Percentiles rank a stretch among this genome's conserved stretches.
phyloP scores from a whole-genome alignment of 208 protist genomes.

The Acanthamoeba castellanii region DNA sequence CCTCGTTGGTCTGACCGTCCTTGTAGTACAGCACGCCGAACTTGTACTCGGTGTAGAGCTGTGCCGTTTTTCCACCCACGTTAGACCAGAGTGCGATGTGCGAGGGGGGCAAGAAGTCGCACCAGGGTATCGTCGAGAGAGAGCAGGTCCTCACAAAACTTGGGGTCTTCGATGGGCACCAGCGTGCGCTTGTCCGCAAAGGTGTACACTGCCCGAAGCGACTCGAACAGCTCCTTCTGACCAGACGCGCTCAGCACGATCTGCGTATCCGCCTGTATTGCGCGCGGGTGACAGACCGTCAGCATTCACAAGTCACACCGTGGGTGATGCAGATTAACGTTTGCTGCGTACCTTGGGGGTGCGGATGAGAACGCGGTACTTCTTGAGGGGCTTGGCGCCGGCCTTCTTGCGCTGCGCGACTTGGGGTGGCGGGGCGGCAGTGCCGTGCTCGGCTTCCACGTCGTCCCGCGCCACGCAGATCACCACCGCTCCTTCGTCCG shows the following conservation, averaged over 20 bases:
- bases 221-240: constrained; percentile 63
- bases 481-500: constrained; percentile 36
- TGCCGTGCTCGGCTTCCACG: neutral
- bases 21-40: constrained; percentile 84
- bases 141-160: constrained; percentile 59
- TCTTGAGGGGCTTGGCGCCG: constrained; percentile 48
- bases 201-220: neutral
- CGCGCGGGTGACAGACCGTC: neutral
- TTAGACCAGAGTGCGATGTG: neutral
- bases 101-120: neutral
- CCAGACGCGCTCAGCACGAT: constrained; percentile 16
- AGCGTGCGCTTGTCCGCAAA: constrained; percentile 55
- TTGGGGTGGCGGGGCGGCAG: neutral
- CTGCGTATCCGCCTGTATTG: constrained; percentile 20
- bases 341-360: constrained; percentile 1
- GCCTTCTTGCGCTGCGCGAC: constrained; percentile 21
- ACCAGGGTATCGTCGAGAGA: constrained; percentile 41
- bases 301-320: neutral
- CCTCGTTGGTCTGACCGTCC: constrained; percentile 74
- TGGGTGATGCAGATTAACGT: neutral
- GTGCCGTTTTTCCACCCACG: neutral
- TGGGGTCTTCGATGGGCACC: constrained; percentile 23
- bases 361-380: constrained; percentile 46
- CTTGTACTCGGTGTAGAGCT: constrained; percentile 81
- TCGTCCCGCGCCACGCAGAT: constrained; percentile 34